These are phyloP conservation scores for Thelonectria rubi DNA, from an alignment of 2,329 filamentous ascomycete species.

Conservation along the genomic window DNA sequence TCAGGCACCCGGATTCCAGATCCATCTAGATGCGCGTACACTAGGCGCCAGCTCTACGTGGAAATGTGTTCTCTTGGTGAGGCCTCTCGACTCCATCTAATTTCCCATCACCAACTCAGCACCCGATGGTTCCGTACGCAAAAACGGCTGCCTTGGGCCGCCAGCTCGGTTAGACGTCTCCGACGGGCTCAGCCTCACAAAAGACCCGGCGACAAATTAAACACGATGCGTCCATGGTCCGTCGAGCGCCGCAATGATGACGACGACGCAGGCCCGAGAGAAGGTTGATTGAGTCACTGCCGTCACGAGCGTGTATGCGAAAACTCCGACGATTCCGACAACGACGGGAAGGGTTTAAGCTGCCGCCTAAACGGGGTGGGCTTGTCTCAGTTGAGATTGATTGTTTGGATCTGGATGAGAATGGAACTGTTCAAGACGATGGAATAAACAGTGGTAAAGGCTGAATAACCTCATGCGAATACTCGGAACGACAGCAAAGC, in stretches of 20 bases:
- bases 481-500: neutral
- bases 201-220: neutral
- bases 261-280: conserved; percentile 12
- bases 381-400: no score
- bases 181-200: conserved; percentile 2
- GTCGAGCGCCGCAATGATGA: no score
- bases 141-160: conserved; percentile 14
- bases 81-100: neutral
- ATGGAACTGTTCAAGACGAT: no score
- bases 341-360: neutral
- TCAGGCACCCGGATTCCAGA: neutral
- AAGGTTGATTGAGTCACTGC: neutral
- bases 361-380: neutral
- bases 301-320: neutral
- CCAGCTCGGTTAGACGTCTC: conserved; percentile 1
- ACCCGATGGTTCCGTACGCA: conserved; percentile 6
- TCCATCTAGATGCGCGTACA: neutral
- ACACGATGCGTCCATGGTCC: neutral
- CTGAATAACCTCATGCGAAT: no score
- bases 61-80: neutral
- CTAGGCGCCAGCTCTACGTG: neutral
- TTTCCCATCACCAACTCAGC: neutral
- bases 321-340: conserved; percentile 2
- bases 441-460: no score
- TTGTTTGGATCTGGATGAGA: no score